A percentile compares a stretch with the other conserved stretches of the same genome.
phyloP scores from a whole-genome alignment of 495 filamentous ascomycete species.

The Podospora pseudoanserina region DNA sequence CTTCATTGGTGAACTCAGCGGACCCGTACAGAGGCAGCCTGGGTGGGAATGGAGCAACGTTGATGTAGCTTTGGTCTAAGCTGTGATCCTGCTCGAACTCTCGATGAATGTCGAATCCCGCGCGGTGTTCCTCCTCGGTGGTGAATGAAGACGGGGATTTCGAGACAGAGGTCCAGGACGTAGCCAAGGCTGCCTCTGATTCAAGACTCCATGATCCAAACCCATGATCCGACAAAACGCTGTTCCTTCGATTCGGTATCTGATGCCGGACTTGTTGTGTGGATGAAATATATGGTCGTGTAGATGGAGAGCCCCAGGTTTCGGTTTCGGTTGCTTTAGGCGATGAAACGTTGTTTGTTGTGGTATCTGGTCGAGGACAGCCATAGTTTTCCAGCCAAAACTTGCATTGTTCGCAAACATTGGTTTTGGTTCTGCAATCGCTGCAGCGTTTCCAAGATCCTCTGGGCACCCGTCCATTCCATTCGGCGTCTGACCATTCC shows the following conservation, averaged over 20 bases:
- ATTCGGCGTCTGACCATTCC: not conserved
- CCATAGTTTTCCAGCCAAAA: conserved; percentile 2
- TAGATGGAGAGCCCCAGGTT: not conserved
- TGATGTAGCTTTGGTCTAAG: not conserved
- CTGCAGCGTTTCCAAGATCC: not conserved
- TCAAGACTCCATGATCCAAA: not conserved
- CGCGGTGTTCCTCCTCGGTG: not conserved
- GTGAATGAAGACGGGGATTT: not conserved
- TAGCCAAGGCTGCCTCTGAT: not conserved
- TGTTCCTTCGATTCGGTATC: not conserved
- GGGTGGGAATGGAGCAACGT: not conserved
- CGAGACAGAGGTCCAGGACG: not conserved
- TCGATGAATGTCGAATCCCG: not conserved
- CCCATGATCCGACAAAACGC: not conserved
- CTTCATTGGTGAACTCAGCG: no score
- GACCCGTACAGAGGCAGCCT: not conserved
- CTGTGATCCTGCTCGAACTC: no score
- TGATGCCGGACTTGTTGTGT: not conserved
- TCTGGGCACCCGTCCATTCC: not conserved
- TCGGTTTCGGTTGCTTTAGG: not conserved
- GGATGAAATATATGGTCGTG: not conserved
- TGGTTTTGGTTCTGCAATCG: not conserved
- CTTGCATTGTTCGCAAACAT: not conserved
- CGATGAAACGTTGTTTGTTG: not conserved
- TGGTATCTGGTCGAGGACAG: not conserved